Conservation (phyloP, 2,329 filamentous ascomycete genomes). For the Aspergillus pseudotamarii region DNA sequence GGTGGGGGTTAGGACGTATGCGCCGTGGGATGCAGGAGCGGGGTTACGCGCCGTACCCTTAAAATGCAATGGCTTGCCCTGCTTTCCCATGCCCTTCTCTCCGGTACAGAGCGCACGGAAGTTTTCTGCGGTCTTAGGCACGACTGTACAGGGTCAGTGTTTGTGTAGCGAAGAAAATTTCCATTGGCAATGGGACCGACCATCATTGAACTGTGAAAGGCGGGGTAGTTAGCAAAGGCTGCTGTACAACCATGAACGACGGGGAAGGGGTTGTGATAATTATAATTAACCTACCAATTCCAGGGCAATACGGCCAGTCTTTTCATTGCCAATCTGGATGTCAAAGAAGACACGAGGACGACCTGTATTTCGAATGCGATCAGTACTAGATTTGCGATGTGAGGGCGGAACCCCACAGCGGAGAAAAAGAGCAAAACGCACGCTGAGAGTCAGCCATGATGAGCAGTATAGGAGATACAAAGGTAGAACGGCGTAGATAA, state of each 20-base stretch:
- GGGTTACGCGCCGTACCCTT: slow-evolving; percentile 58
- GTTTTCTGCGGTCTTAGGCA: slow-evolving; percentile 95
- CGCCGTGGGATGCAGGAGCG: slow-evolving; percentile 6
- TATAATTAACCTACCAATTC: slow-evolving; percentile 66
- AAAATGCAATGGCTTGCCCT: slow-evolving; percentile 86
- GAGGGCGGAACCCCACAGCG: slow-evolving; percentile 27
- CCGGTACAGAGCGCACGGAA: slow-evolving; percentile 93
- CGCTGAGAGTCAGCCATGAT: slow-evolving; percentile 42
- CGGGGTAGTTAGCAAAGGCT: slow-evolving; percentile 18
- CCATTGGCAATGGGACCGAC: slow-evolving; percentile 29
- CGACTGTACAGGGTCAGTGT: slow-evolving; percentile 63
- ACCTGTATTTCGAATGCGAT: slow-evolving; percentile 39
- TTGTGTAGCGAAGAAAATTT: neutral
- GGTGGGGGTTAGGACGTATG: slow-evolving; percentile 1
- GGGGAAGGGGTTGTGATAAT: neutral
- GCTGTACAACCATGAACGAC: neutral
- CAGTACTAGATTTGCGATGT: slow-evolving; percentile 13
- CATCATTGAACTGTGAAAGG: slow-evolving; percentile 50
- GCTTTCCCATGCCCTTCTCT: slow-evolving; percentile 82
- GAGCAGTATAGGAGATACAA: slow-evolving; percentile 5
- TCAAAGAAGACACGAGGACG: slow-evolving; percentile 91
- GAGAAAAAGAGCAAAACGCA: slow-evolving; percentile 24
- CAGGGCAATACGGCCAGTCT: slow-evolving; percentile 78
- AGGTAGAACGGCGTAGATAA: neutral
- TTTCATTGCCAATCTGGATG: slow-evolving; percentile 75